Conservation (phyloP, 2,329 filamentous ascomycete genomes). For the Fusarium sp. region DNA sequence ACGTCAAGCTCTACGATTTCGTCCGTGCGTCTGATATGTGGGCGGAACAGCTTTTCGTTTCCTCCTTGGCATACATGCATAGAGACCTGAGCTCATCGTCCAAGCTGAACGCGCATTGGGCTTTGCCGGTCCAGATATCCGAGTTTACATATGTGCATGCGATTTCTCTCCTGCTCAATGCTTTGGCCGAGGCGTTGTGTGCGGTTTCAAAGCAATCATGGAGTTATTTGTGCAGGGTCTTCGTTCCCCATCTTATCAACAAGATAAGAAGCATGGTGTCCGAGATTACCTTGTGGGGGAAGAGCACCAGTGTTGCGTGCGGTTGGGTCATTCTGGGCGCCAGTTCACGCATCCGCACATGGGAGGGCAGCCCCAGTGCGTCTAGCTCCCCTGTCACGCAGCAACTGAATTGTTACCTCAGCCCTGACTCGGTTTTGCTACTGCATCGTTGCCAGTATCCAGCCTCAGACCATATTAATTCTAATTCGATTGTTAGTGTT, state of each 20-base stretch:
- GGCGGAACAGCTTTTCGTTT: conserved; percentile 41
- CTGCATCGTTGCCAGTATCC: conserved; percentile 22
- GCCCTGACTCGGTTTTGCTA: conserved; percentile 40
- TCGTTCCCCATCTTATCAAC: conserved; percentile 7
- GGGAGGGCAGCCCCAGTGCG: conserved; percentile 18
- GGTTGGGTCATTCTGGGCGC: conserved; percentile 31
- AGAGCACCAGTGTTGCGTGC: conserved; percentile 24
- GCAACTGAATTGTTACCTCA: conserved; percentile 37
- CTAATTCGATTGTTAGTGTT: conserved; percentile 12
- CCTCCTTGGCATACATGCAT: conserved; percentile 42
- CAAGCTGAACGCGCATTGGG: background rate
- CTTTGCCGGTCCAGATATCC: background rate
- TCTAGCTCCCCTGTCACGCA: conserved; percentile 40
- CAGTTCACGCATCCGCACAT: conserved; percentile 36
- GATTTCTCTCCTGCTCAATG: background rate
- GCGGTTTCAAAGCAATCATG: background rate
- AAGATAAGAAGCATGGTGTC: conserved; percentile 9
- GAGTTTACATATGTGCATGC: no score
- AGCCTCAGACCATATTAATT: conserved; percentile 22
- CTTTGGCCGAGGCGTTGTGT: background rate
- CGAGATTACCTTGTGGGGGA: conserved; percentile 33
- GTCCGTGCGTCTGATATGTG: conserved; percentile 38
- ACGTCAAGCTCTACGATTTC: conserved; percentile 37
- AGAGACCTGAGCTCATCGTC: background rate
- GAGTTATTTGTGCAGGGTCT: background rate